phyloP scores from a whole-genome alignment of 192 early-diverging fungal genomes.

The Rhizophagus prolifer region DNA sequence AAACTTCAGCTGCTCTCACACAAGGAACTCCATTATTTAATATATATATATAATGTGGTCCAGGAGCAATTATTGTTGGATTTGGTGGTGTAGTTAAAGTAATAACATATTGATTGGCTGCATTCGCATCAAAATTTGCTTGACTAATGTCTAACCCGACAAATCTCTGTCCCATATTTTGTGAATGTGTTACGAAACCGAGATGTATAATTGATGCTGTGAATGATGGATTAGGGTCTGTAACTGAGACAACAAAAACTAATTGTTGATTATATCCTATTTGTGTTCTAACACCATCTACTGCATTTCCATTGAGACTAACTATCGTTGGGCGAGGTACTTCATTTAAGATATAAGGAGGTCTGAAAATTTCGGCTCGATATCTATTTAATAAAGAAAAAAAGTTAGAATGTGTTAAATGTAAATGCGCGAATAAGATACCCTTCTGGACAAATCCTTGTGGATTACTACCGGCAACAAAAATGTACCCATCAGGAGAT shows the following conservation, averaged over 20 bases:
- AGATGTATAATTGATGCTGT: constrained; percentile 45
- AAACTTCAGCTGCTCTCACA: not conserved
- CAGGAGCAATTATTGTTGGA: not conserved
- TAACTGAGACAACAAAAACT: constrained; percentile 16
- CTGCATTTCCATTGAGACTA: not conserved
- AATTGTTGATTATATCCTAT: constrained; percentile 28
- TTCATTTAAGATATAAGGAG: constrained; percentile 52
- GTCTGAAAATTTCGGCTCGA: constrained; percentile 53
- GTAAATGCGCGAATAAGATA: not conserved
- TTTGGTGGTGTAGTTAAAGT: not conserved
- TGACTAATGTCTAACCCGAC: not conserved
- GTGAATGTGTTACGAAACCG: constrained; percentile 55
- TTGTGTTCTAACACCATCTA: constrained; percentile 19
- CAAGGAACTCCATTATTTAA: not conserved
- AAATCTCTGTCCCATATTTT: constrained; percentile 54
- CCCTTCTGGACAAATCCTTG: not conserved
- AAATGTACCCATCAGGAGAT: constrained; percentile 34
- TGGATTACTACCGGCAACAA: constrained; percentile 44
- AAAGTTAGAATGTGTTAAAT: not conserved
- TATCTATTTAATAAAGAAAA: constrained; percentile 37
- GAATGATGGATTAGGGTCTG: constrained; percentile 27
- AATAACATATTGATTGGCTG: not conserved
- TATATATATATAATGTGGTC: not conserved
- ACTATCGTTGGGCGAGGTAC: constrained; percentile 41
- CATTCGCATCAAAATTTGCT: not conserved